These are phyloP conservation scores for Intubia oerlemansii DNA, from an alignment of 2,329 filamentous ascomycete species.

Conservation along the genomic window DNA sequence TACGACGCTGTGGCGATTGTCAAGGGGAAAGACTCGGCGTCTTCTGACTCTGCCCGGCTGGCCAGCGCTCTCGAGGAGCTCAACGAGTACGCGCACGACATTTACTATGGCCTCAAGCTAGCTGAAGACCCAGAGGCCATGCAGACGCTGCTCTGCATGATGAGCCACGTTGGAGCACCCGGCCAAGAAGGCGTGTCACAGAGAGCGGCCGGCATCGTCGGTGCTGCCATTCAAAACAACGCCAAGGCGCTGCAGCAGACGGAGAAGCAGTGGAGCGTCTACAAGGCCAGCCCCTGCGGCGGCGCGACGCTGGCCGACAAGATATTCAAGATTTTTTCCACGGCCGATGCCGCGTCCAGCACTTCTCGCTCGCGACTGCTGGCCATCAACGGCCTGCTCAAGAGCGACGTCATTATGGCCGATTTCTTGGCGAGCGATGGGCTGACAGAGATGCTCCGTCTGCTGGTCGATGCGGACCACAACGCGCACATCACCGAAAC, in stretches of 20 bases:
- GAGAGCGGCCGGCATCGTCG: constrained; percentile 34
- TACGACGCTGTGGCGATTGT: constrained; percentile 25
- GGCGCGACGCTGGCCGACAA: constrained; percentile 12
- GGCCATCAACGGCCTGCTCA: constrained; percentile 34
- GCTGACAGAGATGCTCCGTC: constrained; percentile 30
- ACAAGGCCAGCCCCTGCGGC: constrained; percentile 15
- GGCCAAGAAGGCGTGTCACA: constrained; percentile 16
- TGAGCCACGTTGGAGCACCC: too few relatives aligned
- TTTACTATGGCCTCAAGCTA: constrained; percentile 47
- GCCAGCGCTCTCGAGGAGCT: constrained; percentile 29
- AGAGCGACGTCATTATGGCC: constrained; percentile 25
- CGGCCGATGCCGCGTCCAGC: constrained; percentile 11
- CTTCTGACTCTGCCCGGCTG: background rate
- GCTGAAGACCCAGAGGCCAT: constrained; percentile 31
- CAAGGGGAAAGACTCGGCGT: constrained; percentile 15
- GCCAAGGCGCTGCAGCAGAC: constrained; percentile 34
- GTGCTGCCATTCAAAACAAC: constrained; percentile 42
- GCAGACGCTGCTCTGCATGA: constrained; percentile 33
- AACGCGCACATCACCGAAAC: constrained; percentile 22
- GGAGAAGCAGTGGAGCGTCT: constrained; percentile 21
- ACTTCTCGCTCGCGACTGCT: constrained; percentile 19
- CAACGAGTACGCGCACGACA: constrained; percentile 44
- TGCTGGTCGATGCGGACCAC: constrained; percentile 22
- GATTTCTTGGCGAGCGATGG: constrained; percentile 34
- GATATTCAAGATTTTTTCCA: constrained; percentile 22